Conservation (phyloP, 2,329 filamentous ascomycete genomes). For the Pseudogymnoascus sp. region DNA sequence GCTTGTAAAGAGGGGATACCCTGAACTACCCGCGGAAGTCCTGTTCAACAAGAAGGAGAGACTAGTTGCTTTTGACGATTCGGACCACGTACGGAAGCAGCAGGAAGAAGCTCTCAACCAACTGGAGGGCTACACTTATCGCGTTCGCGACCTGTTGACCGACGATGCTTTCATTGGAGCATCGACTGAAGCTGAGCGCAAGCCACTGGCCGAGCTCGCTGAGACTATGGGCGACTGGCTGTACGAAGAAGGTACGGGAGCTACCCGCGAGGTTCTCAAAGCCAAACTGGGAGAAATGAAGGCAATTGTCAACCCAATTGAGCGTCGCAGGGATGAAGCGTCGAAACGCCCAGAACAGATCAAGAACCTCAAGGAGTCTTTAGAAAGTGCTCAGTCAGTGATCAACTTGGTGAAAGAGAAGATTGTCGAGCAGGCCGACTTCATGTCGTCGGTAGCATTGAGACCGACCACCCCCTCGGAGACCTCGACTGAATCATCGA, state of each 20-base stretch:
- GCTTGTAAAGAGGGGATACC: constrained; percentile 21
- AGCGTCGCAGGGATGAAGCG: constrained; percentile 65
- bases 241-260: constrained; percentile 73
- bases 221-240: constrained; percentile 77
- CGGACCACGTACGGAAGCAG: constrained; percentile 65
- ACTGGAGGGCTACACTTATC: constrained; percentile 90
- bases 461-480: constrained; percentile 37
- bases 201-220: constrained; percentile 57
- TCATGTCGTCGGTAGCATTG: constrained; percentile 18
- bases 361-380: constrained; percentile 55
- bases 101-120: constrained; percentile 86
- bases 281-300: constrained; percentile 68
- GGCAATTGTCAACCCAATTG: constrained; percentile 67
- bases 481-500: constrained; percentile 36
- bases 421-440: constrained; percentile 41
- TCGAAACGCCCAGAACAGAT: constrained; percentile 62
- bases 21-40: constrained; percentile 22
- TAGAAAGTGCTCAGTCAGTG: constrained; percentile 64
- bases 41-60: constrained; percentile 42
- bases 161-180: constrained; percentile 63
- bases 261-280: constrained; percentile 65
- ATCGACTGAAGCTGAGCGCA: constrained; percentile 60
- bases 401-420: constrained; percentile 60
- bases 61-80: constrained; percentile 74
- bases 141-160: constrained; percentile 71